Base-by-base conservation (phyloP, 441 rosid species). In the Aleurites moluccanus region DNA sequence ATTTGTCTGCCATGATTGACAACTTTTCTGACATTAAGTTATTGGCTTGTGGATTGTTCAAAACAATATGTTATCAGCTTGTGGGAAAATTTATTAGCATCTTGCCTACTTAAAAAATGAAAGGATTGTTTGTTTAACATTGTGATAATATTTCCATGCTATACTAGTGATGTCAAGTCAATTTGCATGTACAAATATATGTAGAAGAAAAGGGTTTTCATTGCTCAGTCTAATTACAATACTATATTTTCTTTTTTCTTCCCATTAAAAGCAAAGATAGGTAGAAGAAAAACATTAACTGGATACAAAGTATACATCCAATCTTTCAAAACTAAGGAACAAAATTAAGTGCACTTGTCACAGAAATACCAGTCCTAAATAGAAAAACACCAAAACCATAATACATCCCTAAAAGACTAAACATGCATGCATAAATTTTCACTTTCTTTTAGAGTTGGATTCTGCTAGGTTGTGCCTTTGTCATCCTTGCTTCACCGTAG, bases 401-500 rank as follows among this genome's bases (percentile, higher is more conserved):
- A 25, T 61, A 75, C 69, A 75, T 23, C 14, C 53, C 52, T 5
- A 16, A 55, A 27, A 72, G 13, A 50, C 47, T 16, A 57, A 63
- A 63, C 64, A 28, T 56, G n/a, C 52, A 69, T 5, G 49, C 11
- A 33, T n/a, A 23, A 57, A 1, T 53, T 15, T 4, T 18, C 30
- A 25, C 55, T 27, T 27, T 1, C 33, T 33, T 27, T 62, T 55
- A 80, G 30, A 80, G 61, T 1, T 80, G 83, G 83, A 92, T 73
- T 80, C 80, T 77, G 74, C 96, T 86, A 20, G 99, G 99, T 61
- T 72, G 92, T 30, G 89, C 44, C 74, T 92, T 94, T 2, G 90
- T 87, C 96, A 92, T 92, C 78, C 86, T 85, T 11, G 98, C 97
- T 76, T 85, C 77, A 1, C 97, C 94, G 0, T 57, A 86, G 40